These are phyloP conservation scores for Naganishia sp. DNA, from an alignment of 1,284 basidiomycete genomes.

Conservation along the genomic window DNA sequence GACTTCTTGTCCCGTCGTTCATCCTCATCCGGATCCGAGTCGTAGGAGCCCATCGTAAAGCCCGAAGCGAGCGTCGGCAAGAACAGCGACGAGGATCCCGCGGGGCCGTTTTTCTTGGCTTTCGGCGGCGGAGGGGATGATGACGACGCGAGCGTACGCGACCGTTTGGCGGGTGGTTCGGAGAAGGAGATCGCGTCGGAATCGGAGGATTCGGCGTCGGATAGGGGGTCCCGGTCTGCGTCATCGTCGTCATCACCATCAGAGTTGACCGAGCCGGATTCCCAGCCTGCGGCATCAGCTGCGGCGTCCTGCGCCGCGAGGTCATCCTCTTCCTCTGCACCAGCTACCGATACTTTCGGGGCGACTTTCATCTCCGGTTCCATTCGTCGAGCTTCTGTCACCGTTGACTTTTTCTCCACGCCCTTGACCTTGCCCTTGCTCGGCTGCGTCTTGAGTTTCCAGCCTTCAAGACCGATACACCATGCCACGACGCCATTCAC, in stretches of 20 bases:
- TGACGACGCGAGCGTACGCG: conserved; percentile 13
- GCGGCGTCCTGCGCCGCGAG: conserved; percentile 48
- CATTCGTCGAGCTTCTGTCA: conserved; percentile 35
- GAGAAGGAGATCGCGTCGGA: not conserved
- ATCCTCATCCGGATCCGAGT: conserved; percentile 58
- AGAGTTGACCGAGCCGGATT: conserved; percentile 58
- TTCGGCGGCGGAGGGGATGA: conserved; percentile 7
- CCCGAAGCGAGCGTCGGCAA: conserved; percentile 84
- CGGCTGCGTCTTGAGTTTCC: conserved; percentile 39
- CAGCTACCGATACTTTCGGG: conserved; percentile 32
- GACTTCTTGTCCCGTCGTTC: conserved; percentile 60
- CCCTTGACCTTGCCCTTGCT: conserved; percentile 35
- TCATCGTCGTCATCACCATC: conserved; percentile 42
- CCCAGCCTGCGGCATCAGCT: conserved; percentile 61
- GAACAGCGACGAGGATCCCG: conserved; percentile 62
- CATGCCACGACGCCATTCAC: conserved; percentile 61
- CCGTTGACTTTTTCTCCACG: conserved; percentile 33
- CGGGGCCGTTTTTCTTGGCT: not conserved
- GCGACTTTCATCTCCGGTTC: conserved; percentile 18
- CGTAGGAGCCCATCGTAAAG: conserved; percentile 75
- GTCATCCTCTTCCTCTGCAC: conserved; percentile 35
- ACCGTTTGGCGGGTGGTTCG: conserved; percentile 31
- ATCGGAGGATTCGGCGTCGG: conserved; percentile 18
- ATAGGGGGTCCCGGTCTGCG: conserved; percentile 28
- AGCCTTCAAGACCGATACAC: conserved; percentile 46